phyloP scores from a whole-genome alignment of 164 flowering plant species.

The Magnolia officinalis region DNA sequence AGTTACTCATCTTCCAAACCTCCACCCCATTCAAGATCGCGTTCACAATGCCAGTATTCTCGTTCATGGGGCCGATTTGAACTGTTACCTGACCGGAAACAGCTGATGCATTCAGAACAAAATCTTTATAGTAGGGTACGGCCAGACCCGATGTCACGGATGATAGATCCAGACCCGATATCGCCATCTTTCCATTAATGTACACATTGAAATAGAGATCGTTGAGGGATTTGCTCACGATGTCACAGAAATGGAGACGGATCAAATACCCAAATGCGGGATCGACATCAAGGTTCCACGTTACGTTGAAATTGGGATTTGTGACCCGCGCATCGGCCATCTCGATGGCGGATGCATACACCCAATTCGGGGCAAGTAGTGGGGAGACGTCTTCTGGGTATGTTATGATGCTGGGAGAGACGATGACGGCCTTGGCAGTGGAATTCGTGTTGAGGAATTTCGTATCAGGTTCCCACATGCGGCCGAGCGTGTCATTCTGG shows the following conservation, averaged over 20 bases:
- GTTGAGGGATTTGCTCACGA: constrained; percentile 63
- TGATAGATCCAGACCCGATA: constrained; percentile 61
- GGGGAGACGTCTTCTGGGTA: constrained; percentile 44
- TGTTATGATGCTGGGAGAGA: constrained; percentile 31
- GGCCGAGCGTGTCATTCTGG: constrained; percentile 56
- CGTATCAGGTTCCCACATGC: constrained; percentile 52
- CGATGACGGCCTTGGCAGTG: constrained; percentile 31
- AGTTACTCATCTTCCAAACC: constrained; percentile 65
- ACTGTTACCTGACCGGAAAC: constrained; percentile 29
- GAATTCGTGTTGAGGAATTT: constrained; percentile 27
- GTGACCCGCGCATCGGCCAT: constrained; percentile 46
- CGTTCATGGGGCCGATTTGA: constrained; percentile 54
- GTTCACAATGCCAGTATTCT: constrained; percentile 38
- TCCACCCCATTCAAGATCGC: constrained; percentile 71
- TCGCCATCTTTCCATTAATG: constrained; percentile 48
- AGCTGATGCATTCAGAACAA: constrained; percentile 48
- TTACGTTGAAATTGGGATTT: constrained; percentile 58
- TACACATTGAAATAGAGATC: constrained; percentile 83
- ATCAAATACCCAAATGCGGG: constrained; percentile 41
- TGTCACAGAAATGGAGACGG: constrained; percentile 74
- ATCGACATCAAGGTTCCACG: constrained; percentile 53
- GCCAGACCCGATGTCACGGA: constrained; percentile 34
- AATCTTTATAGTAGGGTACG: constrained; percentile 57
- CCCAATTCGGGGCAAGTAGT: constrained; percentile 53
- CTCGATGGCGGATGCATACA: constrained; percentile 53